These are phyloP conservation scores for Dothistroma septosporum DNA, from an alignment of 2,329 filamentous ascomycete genomes.

Conservation along the genomic window DNA sequence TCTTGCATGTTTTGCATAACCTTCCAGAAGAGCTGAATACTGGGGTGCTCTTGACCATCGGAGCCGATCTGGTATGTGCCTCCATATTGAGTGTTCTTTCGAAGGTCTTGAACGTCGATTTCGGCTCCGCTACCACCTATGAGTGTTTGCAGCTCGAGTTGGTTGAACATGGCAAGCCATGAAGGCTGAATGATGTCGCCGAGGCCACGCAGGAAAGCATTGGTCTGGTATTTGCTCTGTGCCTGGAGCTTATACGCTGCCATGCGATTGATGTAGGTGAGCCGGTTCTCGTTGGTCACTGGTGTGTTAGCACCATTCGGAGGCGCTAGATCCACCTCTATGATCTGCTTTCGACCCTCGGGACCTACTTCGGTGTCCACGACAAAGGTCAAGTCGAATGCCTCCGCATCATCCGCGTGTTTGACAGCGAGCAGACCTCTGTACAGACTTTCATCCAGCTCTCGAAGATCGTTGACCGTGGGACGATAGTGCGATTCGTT, in stretches of 20 bases:
- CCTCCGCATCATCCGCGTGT: constrained; percentile 75
- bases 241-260: constrained; percentile 78
- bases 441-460: constrained; percentile 87
- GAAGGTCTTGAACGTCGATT: constrained; percentile 82
- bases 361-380: constrained; percentile 63
- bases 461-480: constrained; percentile 90
- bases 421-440: constrained; percentile 78
- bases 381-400: constrained; percentile 82
- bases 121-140: constrained; percentile 77
- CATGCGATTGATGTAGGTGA: constrained; percentile 91
- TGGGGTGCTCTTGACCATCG: constrained; percentile 79
- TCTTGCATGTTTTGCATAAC: constrained; percentile 76
- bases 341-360: constrained; percentile 49
- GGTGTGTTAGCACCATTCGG: constrained; percentile 68
- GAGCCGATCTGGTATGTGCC: constrained; percentile 88
- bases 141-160: constrained; percentile 86
- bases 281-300: constrained; percentile 87
- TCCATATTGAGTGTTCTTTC: constrained; percentile 78
- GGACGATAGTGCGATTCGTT: constrained; percentile 73
- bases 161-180: constrained; percentile 99
- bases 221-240: constrained; percentile 76
- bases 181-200: constrained; percentile 82
- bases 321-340: constrained; percentile 67
- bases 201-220: constrained; percentile 81
- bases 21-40: constrained; percentile 83